Evolutionary conservation across 768 basidiomycete genomes (phyloP), one percentile per base, ranked within the genome.

Genomic region (Hypholoma sublateritium): DNA sequence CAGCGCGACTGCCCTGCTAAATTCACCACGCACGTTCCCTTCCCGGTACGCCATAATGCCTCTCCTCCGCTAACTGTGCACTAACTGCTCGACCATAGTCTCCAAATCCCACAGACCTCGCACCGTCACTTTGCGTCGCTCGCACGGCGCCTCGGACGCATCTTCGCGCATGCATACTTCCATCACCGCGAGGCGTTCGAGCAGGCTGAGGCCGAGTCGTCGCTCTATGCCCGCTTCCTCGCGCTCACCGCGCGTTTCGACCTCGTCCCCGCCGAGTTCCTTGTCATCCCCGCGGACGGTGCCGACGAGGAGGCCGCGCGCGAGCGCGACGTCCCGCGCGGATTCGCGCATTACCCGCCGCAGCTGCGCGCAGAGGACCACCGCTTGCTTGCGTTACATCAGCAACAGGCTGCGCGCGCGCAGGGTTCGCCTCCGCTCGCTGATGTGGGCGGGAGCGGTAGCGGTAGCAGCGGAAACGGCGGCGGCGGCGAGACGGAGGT

Each of bases 151-250:
- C 85, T 98, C 1, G 94, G 94, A 1, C 86, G 96, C 36, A 95
- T 98, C 60, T 98, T 99, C 67, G 92, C 93, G 0, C 96, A 99
- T 71, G 94, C 95, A 1, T 98, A 94, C 77, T 95, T 89, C 74
- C 93, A 94, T 69, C 94, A 96, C 71, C 88, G 92, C 60, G 94
- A 95, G 68, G 85, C 85, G 0, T 96, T 96, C 69, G 89, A 92
- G 62, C 89, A 92, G 68, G 89, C 89, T 28, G 93, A 95, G 73
- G 91, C 86, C 5, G 95, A 97, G 72, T 93, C 89, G 6, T 90
- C 90, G 0, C 78, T 97, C 2, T 95, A 96, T 67, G 88, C 89
- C 35, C 88, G 95, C 64, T 96, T 96, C 77, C 81, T 95, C 55
- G 88, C 87, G 11, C 83, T 96, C 56, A 89, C 89, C 7, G 78